Percentiles rank a stretch among this genome's conserved stretches.
phyloP scores from a whole-genome alignment of 345 rosid genomes.

The Rubroshorea leprosula region DNA sequence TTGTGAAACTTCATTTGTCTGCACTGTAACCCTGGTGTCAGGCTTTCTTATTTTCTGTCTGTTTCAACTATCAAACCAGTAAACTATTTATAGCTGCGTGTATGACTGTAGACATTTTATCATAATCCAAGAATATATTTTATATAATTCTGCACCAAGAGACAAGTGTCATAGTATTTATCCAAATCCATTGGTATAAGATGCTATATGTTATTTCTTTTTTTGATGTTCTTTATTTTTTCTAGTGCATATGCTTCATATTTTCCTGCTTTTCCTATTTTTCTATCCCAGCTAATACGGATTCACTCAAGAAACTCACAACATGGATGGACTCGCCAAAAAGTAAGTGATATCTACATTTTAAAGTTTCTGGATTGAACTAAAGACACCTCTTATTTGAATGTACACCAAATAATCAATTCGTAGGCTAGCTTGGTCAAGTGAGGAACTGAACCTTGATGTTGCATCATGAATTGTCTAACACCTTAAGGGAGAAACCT shows the following conservation, averaged over 20 bases:
- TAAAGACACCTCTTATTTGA: constrained; percentile 1
- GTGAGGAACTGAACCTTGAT: constrained; percentile 18
- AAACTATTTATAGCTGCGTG: neutral
- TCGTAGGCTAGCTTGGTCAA: constrained; percentile 13
- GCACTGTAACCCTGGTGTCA: neutral
- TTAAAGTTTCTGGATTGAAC: neutral
- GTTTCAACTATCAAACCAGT: neutral
- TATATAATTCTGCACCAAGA: neutral
- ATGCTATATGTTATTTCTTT: neutral
- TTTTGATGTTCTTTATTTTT: neutral
- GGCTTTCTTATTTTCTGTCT: neutral
- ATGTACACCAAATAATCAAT: constrained; percentile 4
- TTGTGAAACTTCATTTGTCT: neutral
- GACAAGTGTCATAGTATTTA: neutral
- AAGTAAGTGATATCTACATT: constrained; percentile 33
- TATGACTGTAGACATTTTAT: neutral
- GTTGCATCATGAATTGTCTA: constrained; percentile 14
- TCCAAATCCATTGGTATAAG: neutral
- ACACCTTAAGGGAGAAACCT: constrained; percentile 14
- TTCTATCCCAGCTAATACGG: constrained; percentile 32
- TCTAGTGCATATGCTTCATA: constrained; percentile 2
- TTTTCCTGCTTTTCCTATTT: constrained; percentile 4
- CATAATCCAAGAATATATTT: neutral
- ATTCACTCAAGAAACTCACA: constrained; percentile 42
- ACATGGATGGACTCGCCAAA: constrained; percentile 61